phyloP scores from a whole-genome alignment of 768 basidiomycete genomes.

The Mycena floridula region DNA sequence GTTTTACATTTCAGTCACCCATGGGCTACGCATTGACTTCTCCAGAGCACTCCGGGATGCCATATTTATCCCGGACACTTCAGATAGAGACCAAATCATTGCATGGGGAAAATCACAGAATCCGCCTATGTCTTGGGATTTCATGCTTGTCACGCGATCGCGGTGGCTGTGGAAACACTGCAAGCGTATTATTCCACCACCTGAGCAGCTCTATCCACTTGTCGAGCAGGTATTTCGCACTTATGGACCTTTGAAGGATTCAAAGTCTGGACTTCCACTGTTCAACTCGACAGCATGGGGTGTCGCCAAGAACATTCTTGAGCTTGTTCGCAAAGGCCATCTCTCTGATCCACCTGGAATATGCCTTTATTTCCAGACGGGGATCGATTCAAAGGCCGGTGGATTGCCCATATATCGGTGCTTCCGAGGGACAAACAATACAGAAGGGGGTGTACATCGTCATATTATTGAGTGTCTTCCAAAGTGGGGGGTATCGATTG shows the following conservation, averaged over 20 bases:
- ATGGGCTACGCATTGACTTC: slow-evolving; percentile 20
- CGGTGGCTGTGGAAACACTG: slow-evolving; percentile 7
- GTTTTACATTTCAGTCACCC: slow-evolving; percentile 15
- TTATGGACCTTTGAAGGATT: slow-evolving; percentile 11
- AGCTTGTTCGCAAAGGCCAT: slow-evolving; percentile 8
- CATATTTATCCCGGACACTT: slow-evolving; percentile 16
- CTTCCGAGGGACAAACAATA: slow-evolving; percentile 10
- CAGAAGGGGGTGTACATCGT: slow-evolving; percentile 11
- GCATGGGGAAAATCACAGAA: background rate
- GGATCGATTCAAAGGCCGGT: slow-evolving; percentile 4
- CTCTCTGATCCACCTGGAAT: slow-evolving; percentile 11
- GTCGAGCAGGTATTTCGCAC: slow-evolving; percentile 6
- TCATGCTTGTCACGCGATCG: no score
- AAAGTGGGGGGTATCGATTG: slow-evolving; percentile 5
- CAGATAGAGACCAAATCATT: slow-evolving; percentile 8
- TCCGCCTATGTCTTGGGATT: background rate
- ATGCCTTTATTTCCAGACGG: slow-evolving; percentile 1
- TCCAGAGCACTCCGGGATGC: slow-evolving; percentile 15
- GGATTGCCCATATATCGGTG: slow-evolving; percentile 8
- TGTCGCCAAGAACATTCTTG: slow-evolving; percentile 3
- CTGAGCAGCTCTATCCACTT: slow-evolving; percentile 7
- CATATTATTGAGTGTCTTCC: slow-evolving; percentile 2
- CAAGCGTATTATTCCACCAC: slow-evolving; percentile 7
- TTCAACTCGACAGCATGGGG: slow-evolving; percentile 10
- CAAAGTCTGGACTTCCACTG: slow-evolving; percentile 6